These are phyloP conservation scores for Monilinia aucupariae DNA, from an alignment of 2,329 filamentous ascomycete genomes.

Conservation along the genomic window DNA sequence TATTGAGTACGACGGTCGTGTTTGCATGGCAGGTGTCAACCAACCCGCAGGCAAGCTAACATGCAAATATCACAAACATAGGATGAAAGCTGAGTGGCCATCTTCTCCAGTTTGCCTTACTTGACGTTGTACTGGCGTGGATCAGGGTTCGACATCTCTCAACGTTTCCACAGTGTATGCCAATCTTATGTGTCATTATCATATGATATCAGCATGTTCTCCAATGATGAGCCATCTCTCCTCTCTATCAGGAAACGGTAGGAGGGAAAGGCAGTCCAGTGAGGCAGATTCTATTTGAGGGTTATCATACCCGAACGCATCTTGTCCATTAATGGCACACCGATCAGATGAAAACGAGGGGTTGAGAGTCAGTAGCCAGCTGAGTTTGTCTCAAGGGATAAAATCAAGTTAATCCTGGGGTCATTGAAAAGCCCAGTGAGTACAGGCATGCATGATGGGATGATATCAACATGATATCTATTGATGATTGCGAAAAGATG, in stretches of 20 bases:
- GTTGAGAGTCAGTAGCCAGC: conserved; percentile 7
- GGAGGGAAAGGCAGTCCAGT: conserved; percentile 13
- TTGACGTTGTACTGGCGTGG: conserved; percentile 11
- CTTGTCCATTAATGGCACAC: conserved; percentile 7
- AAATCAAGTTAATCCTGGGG: conserved; percentile 4
- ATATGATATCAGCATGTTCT: conserved; percentile 4
- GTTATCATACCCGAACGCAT: background rate
- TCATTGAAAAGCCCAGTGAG: conserved; percentile 7
- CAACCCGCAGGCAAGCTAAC: conserved; percentile 5
- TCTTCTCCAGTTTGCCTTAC: conserved; percentile 11
- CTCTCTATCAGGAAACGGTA: background rate
- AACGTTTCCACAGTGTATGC: conserved; percentile 1
- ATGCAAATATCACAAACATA: conserved; percentile 7
- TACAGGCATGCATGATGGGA: conserved; percentile 6
- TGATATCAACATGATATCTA: background rate
- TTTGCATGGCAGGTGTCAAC: conserved; percentile 13
- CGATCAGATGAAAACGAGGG: conserved; percentile 8
- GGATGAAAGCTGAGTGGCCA: conserved; percentile 10
- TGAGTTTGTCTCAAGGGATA: conserved; percentile 1
- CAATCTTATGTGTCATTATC: conserved; percentile 15
- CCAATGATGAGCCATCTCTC: conserved; percentile 5
- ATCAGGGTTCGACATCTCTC: background rate
- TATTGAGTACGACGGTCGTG: conserved; percentile 9
- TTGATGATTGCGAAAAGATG: background rate
- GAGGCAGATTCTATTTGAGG: conserved; percentile 8